Percentiles rank a stretch among this genome's conserved stretches.
Evolutionary conservation across 768 basidiomycete genomes (phyloP).

Genomic region (Rhizopogon rudus): DNA sequence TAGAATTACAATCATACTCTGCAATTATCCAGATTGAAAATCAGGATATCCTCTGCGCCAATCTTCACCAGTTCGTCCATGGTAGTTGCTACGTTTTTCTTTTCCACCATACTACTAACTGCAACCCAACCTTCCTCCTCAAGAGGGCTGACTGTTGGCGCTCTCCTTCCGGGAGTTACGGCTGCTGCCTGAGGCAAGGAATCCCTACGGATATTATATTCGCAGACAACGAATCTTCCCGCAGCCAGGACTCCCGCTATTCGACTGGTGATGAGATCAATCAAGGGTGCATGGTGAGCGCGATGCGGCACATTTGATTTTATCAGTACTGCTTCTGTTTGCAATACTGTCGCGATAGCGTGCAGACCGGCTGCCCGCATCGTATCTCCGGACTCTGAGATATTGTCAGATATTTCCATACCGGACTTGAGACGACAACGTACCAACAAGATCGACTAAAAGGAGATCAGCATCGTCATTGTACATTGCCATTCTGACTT

Average conservation of each 20-base stretch:
- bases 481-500: not conserved
- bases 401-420: not conserved
- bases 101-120: constrained; percentile 90
- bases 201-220: constrained; percentile 83
- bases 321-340: constrained; percentile 91
- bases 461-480: constrained; percentile 1
- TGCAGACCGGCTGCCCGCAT: constrained; percentile 98
- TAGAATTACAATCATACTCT: constrained; percentile 50
- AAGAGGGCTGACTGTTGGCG: constrained; percentile 81
- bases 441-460: constrained; percentile 81
- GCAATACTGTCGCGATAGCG: constrained; percentile 84
- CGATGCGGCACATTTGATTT: constrained; percentile 65
- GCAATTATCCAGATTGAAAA: constrained; percentile 91
- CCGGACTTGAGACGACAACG: constrained; percentile 44
- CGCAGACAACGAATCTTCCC: constrained; percentile 80
- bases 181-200: constrained; percentile 53
- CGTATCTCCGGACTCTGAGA: constrained; percentile 92
- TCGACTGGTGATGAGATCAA: constrained; percentile 70
- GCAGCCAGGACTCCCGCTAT: constrained; percentile 92
- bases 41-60: constrained; percentile 89
- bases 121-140: constrained; percentile 88
- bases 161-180: constrained; percentile 86
- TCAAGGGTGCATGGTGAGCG: constrained; percentile 57
- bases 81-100: constrained; percentile 66
- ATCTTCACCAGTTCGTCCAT: constrained; percentile 85